These are phyloP conservation scores for Hippophae rhamnoides DNA, from an alignment of 306 rosid genomes.

Conservation along the genomic window DNA sequence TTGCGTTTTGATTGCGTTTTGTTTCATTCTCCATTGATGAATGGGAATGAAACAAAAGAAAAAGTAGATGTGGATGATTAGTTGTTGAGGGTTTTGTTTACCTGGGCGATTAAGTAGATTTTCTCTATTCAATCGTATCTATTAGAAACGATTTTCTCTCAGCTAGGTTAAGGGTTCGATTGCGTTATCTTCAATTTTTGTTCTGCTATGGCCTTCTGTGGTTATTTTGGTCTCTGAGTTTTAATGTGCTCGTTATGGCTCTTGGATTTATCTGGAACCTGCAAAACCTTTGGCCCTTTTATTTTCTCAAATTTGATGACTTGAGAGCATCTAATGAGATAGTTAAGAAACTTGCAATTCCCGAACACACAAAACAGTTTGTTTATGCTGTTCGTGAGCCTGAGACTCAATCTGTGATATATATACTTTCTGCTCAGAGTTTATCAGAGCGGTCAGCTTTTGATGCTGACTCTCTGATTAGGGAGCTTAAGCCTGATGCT, in stretches of 20 bases:
- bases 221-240: background rate
- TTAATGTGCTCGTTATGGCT: conserved; percentile 36
- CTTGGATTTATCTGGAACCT: conserved; percentile 38
- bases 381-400: conserved; percentile 53
- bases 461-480: conserved; percentile 42
- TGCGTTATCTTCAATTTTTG: background rate
- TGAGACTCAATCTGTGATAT: conserved; percentile 42
- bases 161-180: background rate
- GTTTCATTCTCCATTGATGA: no score
- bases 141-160: background rate
- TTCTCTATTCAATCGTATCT: no score
- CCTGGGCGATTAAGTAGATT: no score
- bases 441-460: conserved; percentile 55
- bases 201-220: background rate
- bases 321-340: conserved; percentile 37
- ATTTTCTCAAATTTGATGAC: conserved; percentile 35
- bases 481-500: conserved; percentile 62
- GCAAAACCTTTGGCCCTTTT: conserved; percentile 62
- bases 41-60: no score
- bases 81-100: no score
- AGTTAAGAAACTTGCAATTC: conserved; percentile 42
- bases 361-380: conserved; percentile 57
- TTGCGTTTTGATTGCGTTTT: no score
- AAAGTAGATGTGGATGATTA: no score
- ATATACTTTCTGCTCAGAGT: conserved; percentile 54